These are phyloP conservation scores for Drechslerella coelobrocha DNA, from an alignment of 2,329 filamentous ascomycete genomes.

Conservation along the genomic window DNA sequence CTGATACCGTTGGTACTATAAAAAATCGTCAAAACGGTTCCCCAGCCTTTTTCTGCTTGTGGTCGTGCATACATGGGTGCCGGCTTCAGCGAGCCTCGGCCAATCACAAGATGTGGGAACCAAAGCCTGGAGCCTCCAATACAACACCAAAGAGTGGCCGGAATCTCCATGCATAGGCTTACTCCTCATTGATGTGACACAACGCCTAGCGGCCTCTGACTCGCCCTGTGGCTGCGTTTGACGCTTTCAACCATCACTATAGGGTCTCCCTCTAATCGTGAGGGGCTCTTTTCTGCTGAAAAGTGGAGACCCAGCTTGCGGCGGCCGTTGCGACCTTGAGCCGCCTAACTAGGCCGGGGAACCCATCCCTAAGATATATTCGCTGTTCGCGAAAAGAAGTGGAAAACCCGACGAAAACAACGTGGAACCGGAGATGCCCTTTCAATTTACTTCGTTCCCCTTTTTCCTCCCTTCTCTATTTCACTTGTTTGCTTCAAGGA, in stretches of 20 bases:
- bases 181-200: slow-evolving; percentile 19
- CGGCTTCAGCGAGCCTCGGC: slow-evolving; percentile 8
- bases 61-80: slow-evolving; percentile 17
- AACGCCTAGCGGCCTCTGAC: background rate
- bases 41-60: slow-evolving; percentile 21
- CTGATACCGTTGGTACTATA: background rate
- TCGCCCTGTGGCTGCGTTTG: slow-evolving; percentile 29
- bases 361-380: slow-evolving; percentile 27
- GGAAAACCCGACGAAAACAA: slow-evolving; percentile 11
- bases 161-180: slow-evolving; percentile 1
- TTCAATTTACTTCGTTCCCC: slow-evolving; percentile 8
- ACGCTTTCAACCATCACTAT: slow-evolving; percentile 23
- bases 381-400: slow-evolving; percentile 42
- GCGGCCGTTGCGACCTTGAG: slow-evolving; percentile 24
- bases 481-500: background rate
- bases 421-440: slow-evolving; percentile 19
- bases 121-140: slow-evolving; percentile 4
- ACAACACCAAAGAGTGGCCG: background rate
- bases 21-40: background rate
- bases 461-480: slow-evolving; percentile 7
- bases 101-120: slow-evolving; percentile 25
- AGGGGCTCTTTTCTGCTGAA: slow-evolving; percentile 36
- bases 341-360: slow-evolving; percentile 25
- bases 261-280: slow-evolving; percentile 25
- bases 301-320: slow-evolving; percentile 37